phyloP scores from a whole-genome alignment of 805 yeast species.

The Pichia cabralensis region DNA sequence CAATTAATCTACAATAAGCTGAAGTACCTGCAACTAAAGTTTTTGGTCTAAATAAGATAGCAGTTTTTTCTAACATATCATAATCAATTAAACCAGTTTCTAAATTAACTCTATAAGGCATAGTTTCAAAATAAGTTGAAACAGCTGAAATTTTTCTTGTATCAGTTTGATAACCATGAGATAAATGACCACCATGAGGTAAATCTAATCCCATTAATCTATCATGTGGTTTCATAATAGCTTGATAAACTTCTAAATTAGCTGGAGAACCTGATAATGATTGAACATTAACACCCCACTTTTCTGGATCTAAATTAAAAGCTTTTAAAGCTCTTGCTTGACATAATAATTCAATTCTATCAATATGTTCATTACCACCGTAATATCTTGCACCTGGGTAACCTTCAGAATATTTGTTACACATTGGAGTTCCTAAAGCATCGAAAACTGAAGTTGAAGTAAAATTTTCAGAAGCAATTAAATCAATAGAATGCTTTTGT shows the following conservation, averaged over 20 bases:
- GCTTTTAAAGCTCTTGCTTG: constrained; percentile 92
- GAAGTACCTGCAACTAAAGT: constrained; percentile 96
- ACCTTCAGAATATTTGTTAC: constrained; percentile 97
- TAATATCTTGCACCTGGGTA: constrained; percentile 99
- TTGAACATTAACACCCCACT: constrained; percentile 98
- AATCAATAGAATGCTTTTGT: constrained; percentile 86
- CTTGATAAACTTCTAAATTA: constrained; percentile 92
- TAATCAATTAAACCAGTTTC: constrained; percentile 93
- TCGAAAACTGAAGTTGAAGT: constrained; percentile 95
- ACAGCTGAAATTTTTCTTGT: constrained; percentile 89
- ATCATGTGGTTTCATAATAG: constrained; percentile 89
- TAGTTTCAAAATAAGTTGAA: constrained; percentile 93
- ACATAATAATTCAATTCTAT: constrained; percentile 85
- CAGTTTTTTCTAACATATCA: constrained; percentile 87
- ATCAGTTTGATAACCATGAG: constrained; percentile 97
- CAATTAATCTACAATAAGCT: constrained; percentile 94
- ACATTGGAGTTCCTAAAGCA: constrained; percentile 95
- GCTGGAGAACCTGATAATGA: constrained; percentile 97
- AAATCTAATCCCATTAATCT: constrained; percentile 96
- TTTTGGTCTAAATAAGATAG: constrained; percentile 89
- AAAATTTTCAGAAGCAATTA: constrained; percentile 96
- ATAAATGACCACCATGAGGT: constrained; percentile 98
- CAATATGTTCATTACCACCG: constrained; percentile 97
- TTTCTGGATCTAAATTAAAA: constrained; percentile 63
- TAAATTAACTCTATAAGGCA: constrained; percentile 94